Conservation (phyloP, 192 early-diverging fungal genomes). For the Obelidium mucronatum region DNA sequence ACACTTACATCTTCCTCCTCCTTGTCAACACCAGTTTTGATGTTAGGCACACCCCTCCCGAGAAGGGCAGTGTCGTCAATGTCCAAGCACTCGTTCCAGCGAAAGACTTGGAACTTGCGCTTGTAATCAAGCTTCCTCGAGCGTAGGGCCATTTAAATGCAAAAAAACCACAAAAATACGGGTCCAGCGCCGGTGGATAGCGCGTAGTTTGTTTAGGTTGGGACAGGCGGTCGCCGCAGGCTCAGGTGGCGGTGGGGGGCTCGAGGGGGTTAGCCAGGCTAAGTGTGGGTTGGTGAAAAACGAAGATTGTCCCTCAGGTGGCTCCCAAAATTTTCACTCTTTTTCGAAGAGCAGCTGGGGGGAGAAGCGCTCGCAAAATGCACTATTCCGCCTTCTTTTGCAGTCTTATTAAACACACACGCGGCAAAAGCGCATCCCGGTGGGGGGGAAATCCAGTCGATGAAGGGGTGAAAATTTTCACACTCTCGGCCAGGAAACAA, state of each 20-base stretch:
- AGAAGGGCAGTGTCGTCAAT: slow-evolving; percentile 78
- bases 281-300: not conserved
- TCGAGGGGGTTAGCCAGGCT: not conserved
- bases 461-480: no score
- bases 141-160: slow-evolving; percentile 39
- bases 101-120: slow-evolving; percentile 81
- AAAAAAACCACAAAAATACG: slow-evolving; percentile 30
- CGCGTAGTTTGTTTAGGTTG: not conserved
- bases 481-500: no score
- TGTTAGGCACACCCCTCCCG: slow-evolving; percentile 67
- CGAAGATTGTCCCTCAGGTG: slow-evolving; percentile 12
- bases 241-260: not conserved
- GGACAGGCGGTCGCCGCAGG: not conserved
- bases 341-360: no score
- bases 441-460: no score
- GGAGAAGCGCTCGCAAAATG: no score
- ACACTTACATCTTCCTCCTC: slow-evolving; percentile 90
- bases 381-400: no score
- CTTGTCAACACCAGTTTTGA: slow-evolving; percentile 96
- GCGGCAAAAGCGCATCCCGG: no score
- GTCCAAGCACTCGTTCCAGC: slow-evolving; percentile 82
- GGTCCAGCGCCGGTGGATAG: not conserved
- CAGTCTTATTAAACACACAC: no score
- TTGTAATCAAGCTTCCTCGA: slow-evolving; percentile 87
- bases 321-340: no score